Conservation (phyloP, 495 filamentous ascomycete species). For the Delitschia confertaspora region DNA sequence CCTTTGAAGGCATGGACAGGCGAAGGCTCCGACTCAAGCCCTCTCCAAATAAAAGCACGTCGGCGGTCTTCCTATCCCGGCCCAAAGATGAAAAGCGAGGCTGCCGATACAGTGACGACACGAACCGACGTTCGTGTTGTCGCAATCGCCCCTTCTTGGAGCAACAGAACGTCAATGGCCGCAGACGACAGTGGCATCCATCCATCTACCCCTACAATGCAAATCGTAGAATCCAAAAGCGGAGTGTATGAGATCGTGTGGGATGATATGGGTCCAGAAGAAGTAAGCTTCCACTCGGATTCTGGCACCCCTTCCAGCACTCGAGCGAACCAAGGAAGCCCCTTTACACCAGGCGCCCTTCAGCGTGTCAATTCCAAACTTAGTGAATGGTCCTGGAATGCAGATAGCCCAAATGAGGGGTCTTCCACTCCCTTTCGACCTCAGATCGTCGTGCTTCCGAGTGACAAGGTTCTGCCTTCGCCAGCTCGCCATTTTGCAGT, state of each 20-base stretch:
- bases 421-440: constrained; percentile 13
- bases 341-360: constrained; percentile 1
- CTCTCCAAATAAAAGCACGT: neutral
- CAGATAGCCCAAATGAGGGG: neutral
- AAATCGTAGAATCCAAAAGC: constrained; percentile 17
- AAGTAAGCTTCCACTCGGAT: neutral
- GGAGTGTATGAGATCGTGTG: constrained; percentile 21
- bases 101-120: constrained; percentile 16
- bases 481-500: too few species aligned
- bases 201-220: constrained; percentile 17
- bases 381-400: constrained; percentile 15
- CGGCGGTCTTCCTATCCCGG: neutral
- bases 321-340: constrained; percentile 4
- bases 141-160: constrained; percentile 16
- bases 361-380: constrained; percentile 21
- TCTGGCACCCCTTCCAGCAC: constrained; percentile 11
- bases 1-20: constrained; percentile 6
- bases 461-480: too few species aligned
- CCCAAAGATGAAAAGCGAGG: constrained; percentile 8
- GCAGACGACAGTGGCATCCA: constrained; percentile 6
- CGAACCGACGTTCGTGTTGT: constrained; percentile 21
- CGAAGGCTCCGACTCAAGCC: neutral
- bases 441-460: constrained; percentile 21
- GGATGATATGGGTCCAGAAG: constrained; percentile 14
- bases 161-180: neutral